These are phyloP conservation scores for Lycium ferocissimum DNA, from an alignment of 257 asterid species.

Conservation along the genomic window DNA sequence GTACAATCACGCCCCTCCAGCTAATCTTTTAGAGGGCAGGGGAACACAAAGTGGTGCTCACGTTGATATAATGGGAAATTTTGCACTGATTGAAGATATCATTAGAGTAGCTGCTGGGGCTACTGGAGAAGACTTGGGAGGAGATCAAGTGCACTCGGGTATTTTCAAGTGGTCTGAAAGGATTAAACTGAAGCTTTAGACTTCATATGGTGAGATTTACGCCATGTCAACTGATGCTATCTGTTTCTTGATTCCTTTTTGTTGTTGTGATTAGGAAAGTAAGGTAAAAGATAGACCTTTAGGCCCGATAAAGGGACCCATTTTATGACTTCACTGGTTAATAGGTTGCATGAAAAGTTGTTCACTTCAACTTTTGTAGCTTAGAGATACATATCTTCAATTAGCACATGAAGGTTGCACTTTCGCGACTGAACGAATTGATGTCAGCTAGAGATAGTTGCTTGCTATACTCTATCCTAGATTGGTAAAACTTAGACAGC, in stretches of 20 bases:
- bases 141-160: constrained; percentile 72
- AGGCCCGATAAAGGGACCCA: neutral
- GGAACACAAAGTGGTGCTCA: constrained; percentile 92
- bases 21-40: constrained; percentile 75
- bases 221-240: neutral
- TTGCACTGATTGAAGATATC: constrained; percentile 76
- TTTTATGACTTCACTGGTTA: neutral
- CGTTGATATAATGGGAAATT: constrained; percentile 86
- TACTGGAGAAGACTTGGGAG: constrained; percentile 74
- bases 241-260: neutral
- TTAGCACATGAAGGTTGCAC: neutral
- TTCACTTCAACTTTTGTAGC: neutral
- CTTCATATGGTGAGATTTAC: constrained; percentile 40
- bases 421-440: neutral
- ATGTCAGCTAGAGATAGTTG: neutral
- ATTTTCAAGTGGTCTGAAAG: constrained; percentile 80
- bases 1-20: constrained; percentile 74
- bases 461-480: neutral
- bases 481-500: neutral
- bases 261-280: neutral
- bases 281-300: neutral
- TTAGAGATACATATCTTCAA: neutral
- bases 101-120: constrained; percentile 88
- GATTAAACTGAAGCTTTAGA: constrained; percentile 63
- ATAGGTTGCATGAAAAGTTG: neutral